Conservation (phyloP, 176 grass and related monocot species). For the Oryza officinalis region DNA sequence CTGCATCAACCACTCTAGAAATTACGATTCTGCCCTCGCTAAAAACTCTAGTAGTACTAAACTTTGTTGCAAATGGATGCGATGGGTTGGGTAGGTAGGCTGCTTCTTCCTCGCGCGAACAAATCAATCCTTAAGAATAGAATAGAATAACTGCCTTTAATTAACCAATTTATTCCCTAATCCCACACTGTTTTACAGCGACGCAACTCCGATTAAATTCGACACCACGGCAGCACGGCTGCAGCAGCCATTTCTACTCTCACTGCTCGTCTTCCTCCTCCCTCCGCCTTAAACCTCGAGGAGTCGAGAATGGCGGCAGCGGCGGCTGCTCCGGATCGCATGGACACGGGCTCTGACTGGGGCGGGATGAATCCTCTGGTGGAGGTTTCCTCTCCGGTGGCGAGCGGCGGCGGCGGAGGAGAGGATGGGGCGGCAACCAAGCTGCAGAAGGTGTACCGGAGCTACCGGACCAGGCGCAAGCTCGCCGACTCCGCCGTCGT, state of each 20-base stretch:
- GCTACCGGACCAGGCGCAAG: conserved; percentile 90
- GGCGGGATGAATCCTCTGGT: neutral
- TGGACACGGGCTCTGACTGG: neutral
- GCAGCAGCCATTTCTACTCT: neutral
- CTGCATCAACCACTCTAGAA: neutral
- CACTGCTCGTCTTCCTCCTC: neutral
- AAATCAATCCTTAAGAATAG: neutral
- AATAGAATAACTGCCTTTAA: neutral
- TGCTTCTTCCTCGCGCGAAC: neutral
- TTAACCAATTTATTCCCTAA: neutral
- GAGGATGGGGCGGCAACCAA: conserved; percentile 70
- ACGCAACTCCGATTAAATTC: conserved; percentile 12
- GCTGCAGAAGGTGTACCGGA: conserved; percentile 92
- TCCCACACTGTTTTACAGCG: neutral
- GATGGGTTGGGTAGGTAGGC: neutral
- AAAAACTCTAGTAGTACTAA: too few species aligned
- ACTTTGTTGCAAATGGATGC: neutral
- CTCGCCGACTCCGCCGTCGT: conserved; percentile 94
- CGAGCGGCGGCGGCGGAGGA: neutral
- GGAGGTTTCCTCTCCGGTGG: conserved; percentile 18
- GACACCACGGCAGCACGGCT: neutral
- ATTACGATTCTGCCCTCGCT: too few species aligned
- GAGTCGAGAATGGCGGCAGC: conserved; percentile 39
- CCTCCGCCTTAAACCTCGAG: neutral
- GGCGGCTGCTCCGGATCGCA: conserved; percentile 5